Conservation (phyloP, 2,329 filamentous ascomycete genomes). For the Elsinoe ampelina region DNA sequence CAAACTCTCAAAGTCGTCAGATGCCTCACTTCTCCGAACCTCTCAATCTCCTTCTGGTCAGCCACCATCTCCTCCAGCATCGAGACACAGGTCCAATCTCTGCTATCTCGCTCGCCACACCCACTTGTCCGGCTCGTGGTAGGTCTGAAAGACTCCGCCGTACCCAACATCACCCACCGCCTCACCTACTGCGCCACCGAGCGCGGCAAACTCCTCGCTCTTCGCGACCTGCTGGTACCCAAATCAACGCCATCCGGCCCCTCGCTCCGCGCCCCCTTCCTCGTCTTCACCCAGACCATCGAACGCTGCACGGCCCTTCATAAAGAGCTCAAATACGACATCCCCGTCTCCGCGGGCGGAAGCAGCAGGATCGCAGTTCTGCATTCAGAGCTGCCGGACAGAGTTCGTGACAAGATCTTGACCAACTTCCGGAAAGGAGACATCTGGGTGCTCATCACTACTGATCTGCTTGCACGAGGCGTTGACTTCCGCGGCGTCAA, state of each 20-base stretch:
- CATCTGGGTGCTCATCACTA: constrained; percentile 94
- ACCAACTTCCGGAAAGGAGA: constrained; percentile 82
- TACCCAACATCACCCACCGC: constrained; percentile 83
- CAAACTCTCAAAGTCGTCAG: constrained; percentile 81
- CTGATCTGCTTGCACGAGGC: constrained; percentile 81
- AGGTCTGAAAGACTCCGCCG: constrained; percentile 90
- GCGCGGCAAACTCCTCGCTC: constrained; percentile 81
- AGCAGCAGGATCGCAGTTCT: constrained; percentile 77
- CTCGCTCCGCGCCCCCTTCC: constrained; percentile 70
- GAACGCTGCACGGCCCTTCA: constrained; percentile 79
- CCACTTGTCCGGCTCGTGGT: constrained; percentile 77
- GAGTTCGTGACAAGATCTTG: constrained; percentile 70
- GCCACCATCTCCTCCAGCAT: constrained; percentile 95
- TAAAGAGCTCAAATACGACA: constrained; percentile 87
- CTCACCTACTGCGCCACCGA: constrained; percentile 88
- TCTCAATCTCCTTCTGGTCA: constrained; percentile 81
- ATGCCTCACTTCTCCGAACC: constrained; percentile 58
- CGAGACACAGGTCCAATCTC: constrained; percentile 65
- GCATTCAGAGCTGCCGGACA: constrained; percentile 75
- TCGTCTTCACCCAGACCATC: constrained; percentile 95
- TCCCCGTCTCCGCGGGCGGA: constrained; percentile 78
- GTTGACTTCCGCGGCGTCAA: constrained; percentile 94
- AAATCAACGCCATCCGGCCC: constrained; percentile 46
- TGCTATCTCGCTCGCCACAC: constrained; percentile 36
- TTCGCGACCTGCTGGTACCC: constrained; percentile 82